Conservation (phyloP, 345 rosid species). For the Theobroma cacao region DNA sequence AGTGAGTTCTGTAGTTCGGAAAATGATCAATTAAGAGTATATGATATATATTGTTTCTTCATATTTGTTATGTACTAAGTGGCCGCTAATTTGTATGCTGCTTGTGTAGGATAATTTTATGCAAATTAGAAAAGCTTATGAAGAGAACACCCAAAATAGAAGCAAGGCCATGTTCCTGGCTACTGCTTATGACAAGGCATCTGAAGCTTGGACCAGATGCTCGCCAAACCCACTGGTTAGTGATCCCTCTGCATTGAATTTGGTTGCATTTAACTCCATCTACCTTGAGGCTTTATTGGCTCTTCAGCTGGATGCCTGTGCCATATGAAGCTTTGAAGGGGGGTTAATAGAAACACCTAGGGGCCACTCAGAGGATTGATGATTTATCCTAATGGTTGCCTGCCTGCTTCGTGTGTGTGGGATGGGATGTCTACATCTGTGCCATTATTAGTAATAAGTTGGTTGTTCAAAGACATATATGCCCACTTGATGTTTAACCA, state of each 20-base stretch:
- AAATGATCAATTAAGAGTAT: conserved; percentile 12
- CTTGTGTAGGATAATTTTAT: conserved; percentile 61
- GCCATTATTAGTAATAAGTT: not conserved
- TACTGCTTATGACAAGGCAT: conserved; percentile 84
- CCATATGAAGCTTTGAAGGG: not conserved
- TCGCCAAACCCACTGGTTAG: conserved; percentile 73
- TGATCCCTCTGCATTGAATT: conserved; percentile 21
- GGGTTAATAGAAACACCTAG: not conserved
- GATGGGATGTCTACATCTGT: not conserved
- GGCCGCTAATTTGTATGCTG: not conserved
- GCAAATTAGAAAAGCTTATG: conserved; percentile 58
- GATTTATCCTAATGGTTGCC: not conserved
- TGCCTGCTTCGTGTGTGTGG: not conserved
- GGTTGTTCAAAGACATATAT: not conserved
- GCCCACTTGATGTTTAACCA: not conserved
- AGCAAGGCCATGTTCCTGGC: conserved; percentile 81
- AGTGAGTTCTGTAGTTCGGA: conserved; percentile 43
- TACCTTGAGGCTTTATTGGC: not conserved
- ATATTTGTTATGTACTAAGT: not conserved
- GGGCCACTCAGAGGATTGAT: not conserved
- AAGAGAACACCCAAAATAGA: conserved; percentile 45
- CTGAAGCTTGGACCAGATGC: conserved; percentile 82
- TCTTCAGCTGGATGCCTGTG: not conserved
- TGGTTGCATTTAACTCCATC: not conserved
- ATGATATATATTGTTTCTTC: conserved; percentile 5